These are phyloP conservation scores for Proteromonas lacertae DNA, from an alignment of 352 stramenopile species.

Conservation along the genomic window DNA sequence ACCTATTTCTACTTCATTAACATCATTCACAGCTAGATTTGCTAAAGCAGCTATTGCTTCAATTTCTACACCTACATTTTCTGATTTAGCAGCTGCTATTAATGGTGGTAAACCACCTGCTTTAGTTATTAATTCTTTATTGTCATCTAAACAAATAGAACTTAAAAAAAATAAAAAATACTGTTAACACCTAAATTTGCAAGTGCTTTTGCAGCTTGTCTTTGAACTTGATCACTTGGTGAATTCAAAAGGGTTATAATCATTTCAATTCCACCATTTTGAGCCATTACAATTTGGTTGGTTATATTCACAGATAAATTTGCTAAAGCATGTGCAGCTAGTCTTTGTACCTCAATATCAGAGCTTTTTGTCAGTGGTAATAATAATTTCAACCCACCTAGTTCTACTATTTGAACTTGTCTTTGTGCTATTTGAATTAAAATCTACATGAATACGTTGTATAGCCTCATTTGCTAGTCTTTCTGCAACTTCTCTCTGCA, in stretches of 20 bases:
- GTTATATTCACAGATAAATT: slow-evolving; percentile 71
- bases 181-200: slow-evolving; percentile 40
- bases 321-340: slow-evolving; percentile 56
- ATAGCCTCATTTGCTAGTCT: slow-evolving; percentile 69
- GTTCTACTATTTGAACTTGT: slow-evolving; percentile 61
- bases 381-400: slow-evolving; percentile 53
- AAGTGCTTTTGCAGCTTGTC: slow-evolving; percentile 57
- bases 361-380: slow-evolving; percentile 53
- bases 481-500: slow-evolving; percentile 30
- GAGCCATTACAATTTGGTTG: slow-evolving; percentile 63
- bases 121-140: slow-evolving; percentile 58
- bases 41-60: slow-evolving; percentile 61
- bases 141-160: slow-evolving; percentile 29
- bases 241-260: slow-evolving; percentile 46
- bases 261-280: slow-evolving; percentile 60
- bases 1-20: too few species aligned
- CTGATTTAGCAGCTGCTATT: slow-evolving; percentile 9
- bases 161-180: neutral
- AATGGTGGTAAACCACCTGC: slow-evolving; percentile 40
- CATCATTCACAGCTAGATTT: slow-evolving; percentile 68
- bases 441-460: slow-evolving; percentile 23
- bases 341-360: slow-evolving; percentile 53
- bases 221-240: slow-evolving; percentile 41
- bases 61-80: slow-evolving; percentile 27
- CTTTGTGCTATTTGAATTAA: slow-evolving; percentile 23